Percentiles rank a stretch among this genome's conserved stretches.
phyloP scores from a whole-genome alignment of 2,329 filamentous ascomycete species.

The Parastagonospora nodorum region DNA sequence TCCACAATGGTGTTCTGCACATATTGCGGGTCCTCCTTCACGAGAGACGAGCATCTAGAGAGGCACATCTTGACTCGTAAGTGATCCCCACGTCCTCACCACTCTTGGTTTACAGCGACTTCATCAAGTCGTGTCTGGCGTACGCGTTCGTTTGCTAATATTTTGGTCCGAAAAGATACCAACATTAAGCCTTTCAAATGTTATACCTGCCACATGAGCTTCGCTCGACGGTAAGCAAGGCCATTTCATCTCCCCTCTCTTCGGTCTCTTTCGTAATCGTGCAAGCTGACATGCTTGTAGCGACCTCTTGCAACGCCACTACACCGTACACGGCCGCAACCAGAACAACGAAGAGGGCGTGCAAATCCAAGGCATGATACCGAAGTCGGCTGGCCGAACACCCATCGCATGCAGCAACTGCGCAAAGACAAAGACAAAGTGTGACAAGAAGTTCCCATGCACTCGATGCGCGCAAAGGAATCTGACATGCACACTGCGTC shows the following conservation, averaged over 20 bases:
- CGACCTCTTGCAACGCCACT: slow-evolving; percentile 58
- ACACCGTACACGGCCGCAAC: slow-evolving; percentile 58
- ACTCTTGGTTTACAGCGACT: neutral
- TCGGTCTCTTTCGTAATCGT: neutral
- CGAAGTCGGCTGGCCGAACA: slow-evolving; percentile 57
- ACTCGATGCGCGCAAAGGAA: slow-evolving; percentile 57
- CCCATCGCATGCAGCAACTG: slow-evolving; percentile 60
- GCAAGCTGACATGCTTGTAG: slow-evolving; percentile 37
- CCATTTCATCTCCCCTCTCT: slow-evolving; percentile 20
- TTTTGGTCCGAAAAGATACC: slow-evolving; percentile 47
- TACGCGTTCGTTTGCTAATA: neutral
- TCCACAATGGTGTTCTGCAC: slow-evolving; percentile 58
- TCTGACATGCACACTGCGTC: slow-evolving; percentile 53
- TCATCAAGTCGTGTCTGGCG: neutral
- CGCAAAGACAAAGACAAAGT: slow-evolving; percentile 60
- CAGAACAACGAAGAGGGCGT: slow-evolving; percentile 56
- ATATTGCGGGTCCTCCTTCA: slow-evolving; percentile 60
- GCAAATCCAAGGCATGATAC: slow-evolving; percentile 56
- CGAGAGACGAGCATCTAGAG: slow-evolving; percentile 58
- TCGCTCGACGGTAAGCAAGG: slow-evolving; percentile 52
- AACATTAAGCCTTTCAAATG: slow-evolving; percentile 63
- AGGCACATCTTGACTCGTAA: slow-evolving; percentile 58
- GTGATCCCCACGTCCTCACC: slow-evolving; percentile 18
- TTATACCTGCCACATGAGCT: slow-evolving; percentile 61
- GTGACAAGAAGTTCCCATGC: slow-evolving; percentile 61